These are phyloP conservation scores for Apiospora sp. DNA, from an alignment of 2,329 filamentous ascomycete genomes.

Conservation along the genomic window DNA sequence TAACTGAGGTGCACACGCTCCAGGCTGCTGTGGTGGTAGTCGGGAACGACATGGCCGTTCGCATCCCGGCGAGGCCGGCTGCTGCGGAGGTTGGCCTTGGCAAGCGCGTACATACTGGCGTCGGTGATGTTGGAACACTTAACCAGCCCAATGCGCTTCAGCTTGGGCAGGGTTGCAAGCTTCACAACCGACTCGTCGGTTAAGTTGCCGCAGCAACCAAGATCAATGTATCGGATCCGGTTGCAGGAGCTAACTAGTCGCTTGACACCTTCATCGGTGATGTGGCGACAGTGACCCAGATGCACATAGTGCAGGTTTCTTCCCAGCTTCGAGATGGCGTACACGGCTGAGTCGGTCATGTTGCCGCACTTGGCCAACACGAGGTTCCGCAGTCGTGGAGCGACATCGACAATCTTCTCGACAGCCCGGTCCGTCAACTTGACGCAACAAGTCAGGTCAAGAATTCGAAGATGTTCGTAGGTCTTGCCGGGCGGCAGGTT, in stretches of 20 bases:
- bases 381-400: slow-evolving; percentile 88
- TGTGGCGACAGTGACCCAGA: slow-evolving; percentile 88
- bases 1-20: slow-evolving; percentile 97
- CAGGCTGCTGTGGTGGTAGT: slow-evolving; percentile 70
- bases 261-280: slow-evolving; percentile 89
- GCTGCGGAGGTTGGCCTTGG: slow-evolving; percentile 68
- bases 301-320: slow-evolving; percentile 98
- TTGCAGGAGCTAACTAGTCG: slow-evolving; percentile 86
- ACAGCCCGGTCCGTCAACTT: slow-evolving; percentile 87
- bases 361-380: slow-evolving; percentile 94
- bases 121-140: slow-evolving; percentile 94
- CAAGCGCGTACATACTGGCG: slow-evolving; percentile 84
- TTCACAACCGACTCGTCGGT: slow-evolving; percentile 88
- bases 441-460: slow-evolving; percentile 90
- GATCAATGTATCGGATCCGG: slow-evolving; percentile 94
- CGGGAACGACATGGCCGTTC: slow-evolving; percentile 57
- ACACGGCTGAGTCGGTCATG: slow-evolving; percentile 88
- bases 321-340: slow-evolving; percentile 85
- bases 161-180: slow-evolving; percentile 86
- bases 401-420: slow-evolving; percentile 84
- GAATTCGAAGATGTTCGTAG: slow-evolving; percentile 89
- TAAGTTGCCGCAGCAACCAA: slow-evolving; percentile 91
- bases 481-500: slow-evolving; percentile 71
- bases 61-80: slow-evolving; percentile 57
- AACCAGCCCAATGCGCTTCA: slow-evolving; percentile 93